Evolutionary conservation across 495 filamentous ascomycete genomes (phyloP), one percentile per base, ranked within the genome.

Genomic region (Articulospora tetracladia): DNA sequence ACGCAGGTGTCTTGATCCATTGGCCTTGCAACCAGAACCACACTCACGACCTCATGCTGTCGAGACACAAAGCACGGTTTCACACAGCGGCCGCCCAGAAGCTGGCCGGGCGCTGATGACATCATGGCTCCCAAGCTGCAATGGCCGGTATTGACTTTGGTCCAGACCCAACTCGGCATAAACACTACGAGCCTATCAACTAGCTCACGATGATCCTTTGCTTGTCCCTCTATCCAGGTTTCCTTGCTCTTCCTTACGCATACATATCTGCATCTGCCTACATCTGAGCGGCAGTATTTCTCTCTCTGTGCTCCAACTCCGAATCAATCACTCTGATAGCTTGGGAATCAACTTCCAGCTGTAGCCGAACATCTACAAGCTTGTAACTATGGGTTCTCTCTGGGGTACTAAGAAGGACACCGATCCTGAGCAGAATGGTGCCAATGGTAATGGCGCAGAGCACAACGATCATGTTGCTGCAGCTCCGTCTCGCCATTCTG

Each of bases 371-470:
- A 27, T 13, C 47, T 50, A 12, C 4, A 25, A 27, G 25, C 20
- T 27, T 26, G 34, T 30, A 53, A 67, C 41, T n/a, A 68, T 68
- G 66, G 63, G 60, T 28, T 66, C 63, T 44, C 63, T 84, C 41
- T 86, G 79, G 79, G 73, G 69, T 34, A 69, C 62, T 32, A 83
- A 77, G 58, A 80, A 80, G 63, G 74, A 80, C 41, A 72, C 77
- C 54, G 72, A 71, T 41, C 53, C 64, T 10, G 68, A 70, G 27
- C 64, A 70, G 23, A 69, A 62, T 63, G 60, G 51, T 50, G 15
- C n/a, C 39, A 44, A 44, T 44, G 39, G 39, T 19, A 44, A 59
- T 52, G 66, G 59, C 50, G 39, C 39, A 44, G 66, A 59, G 4
- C 53, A 53, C 1, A 63, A 28, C 19, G 72, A 71, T 52, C 52